Evolutionary conservation across 2,329 filamentous ascomycete species (phyloP), one percentile per base, ranked within the genome.

Genomic region (Neofusicoccum parvum): DNA sequence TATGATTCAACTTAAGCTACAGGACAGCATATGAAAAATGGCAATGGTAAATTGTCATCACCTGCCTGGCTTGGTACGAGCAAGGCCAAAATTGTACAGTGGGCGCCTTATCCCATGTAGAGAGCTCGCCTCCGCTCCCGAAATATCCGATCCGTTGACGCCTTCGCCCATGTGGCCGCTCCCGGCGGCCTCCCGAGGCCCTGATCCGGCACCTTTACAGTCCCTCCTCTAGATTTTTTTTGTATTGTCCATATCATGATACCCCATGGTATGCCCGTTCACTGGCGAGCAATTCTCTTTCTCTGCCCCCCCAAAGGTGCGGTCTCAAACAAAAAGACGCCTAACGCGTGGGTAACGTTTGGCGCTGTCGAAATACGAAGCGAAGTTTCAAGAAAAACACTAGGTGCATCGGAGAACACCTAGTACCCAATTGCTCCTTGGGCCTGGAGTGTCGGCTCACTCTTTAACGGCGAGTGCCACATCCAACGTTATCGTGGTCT

Each of bases 401-500:
- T 20, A 62, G 43, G 50, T 62, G 54, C 45, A 27, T 50, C 45
- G 46, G 15, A 34, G 17, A 51, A 43, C 45, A 62, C 37, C 45
- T 34, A 62, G 46, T 10, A 50, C 20, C 20, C 34, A 10, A 14
- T 23, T 27, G 5, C 17, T 36, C 43, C 56, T 36, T 32, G n/a
- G 20, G 56, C n/a, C n/a, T 37, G 43, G 41, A 46, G 27, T 46
- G 15, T 60, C 32, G 56, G 32, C 20, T 14, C 15, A 46, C 23
- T 46, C 56, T 48, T 48, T 23, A 17, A 37, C 43, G n/a, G 45
- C 6, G 15, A 10, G 2, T 11, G 32, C n/a, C 56, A 32, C 43
- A 7, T 11, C 14, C 14, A 12, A 17, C 43, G 64, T 75, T 73
- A 79, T 66, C 81, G 77, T 53, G 78, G 80, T 56, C 83, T 78